Base-by-base conservation (phyloP, 1,139 yeast genomes). In the Pichia sp. region DNA sequence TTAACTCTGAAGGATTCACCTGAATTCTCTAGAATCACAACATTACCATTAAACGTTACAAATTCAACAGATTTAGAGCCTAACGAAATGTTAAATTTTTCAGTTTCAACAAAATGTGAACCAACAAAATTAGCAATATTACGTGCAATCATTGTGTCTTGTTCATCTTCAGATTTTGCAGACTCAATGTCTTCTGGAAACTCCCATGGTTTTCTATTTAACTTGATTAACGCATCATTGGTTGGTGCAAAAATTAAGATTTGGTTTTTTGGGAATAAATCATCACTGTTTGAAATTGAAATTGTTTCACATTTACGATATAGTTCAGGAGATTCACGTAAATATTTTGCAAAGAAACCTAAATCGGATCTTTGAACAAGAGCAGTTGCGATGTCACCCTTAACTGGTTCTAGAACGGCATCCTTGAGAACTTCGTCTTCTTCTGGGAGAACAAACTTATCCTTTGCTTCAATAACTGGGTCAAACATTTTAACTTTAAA, bases 201-300 rank as follows among this genome's bases (percentile, higher is more conserved):
- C 61, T 82, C 81, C 90, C 90, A 84, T 38, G 90, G 90, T 62
- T 84, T 84, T 55, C 67, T 45, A 1, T 18, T n/a, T 14, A 54
- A 16, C 5, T 34, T 22, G 58, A 65, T 68, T 30, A 84, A 70
- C 5, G 87, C 87, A 25, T 67, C 65, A 62, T 84, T 78, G 2
- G 78, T 70, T 8, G 91, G 90, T 3, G 88, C 83, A 60, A 84
- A 75, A 9, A 84, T 54, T 19, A 67, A 44, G 69, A 57, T 77
- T 72, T 67, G 80, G 9, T 42, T 52, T 10, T 31, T 33, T 3
- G 27, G 2, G 5, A 45, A 19, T 66, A 31, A 67, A 57, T 55
- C 36, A 39, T 54, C 45, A 46, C 57, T 53, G 46, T 58, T 54
- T 43, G 47, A 50, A 46, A 48, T 54, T 11, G 58, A 57, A n/a